These are phyloP conservation scores for Colletotrichum lindemuthianum DNA, from an alignment of 2,329 filamentous ascomycete species.

Conservation along the genomic window DNA sequence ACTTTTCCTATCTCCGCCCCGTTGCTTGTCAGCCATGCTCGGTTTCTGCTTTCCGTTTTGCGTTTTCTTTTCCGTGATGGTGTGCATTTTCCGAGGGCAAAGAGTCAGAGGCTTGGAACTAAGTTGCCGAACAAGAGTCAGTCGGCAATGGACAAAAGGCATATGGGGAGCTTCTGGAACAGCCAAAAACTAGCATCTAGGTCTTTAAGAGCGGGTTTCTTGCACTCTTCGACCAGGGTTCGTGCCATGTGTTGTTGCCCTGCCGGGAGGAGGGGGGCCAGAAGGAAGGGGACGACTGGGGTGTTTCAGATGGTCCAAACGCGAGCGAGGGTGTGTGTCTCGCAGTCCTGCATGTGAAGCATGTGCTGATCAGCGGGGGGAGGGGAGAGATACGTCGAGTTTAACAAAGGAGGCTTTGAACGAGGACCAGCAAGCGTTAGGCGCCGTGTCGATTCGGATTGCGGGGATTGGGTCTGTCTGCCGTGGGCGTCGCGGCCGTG, in stretches of 20 bases:
- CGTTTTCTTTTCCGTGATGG: too few relatives aligned
- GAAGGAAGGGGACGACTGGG: background rate
- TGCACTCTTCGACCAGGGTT: constrained; percentile 13
- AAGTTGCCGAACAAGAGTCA: constrained; percentile 17
- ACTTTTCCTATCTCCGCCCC: too few relatives aligned
- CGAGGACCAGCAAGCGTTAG: background rate
- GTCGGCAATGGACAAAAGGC: background rate
- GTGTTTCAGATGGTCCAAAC: constrained; percentile 29
- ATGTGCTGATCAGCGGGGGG: constrained; percentile 16
- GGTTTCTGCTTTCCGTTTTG: background rate
- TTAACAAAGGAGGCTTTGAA: background rate
- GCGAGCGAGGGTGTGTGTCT: constrained; percentile 11
- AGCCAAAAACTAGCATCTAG: constrained; percentile 18
- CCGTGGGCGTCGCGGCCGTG: constrained; percentile 6
- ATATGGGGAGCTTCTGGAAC: constrained; percentile 15
- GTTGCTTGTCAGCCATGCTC: too few relatives aligned
- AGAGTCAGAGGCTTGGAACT: constrained; percentile 1
- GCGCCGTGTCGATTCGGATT: background rate
- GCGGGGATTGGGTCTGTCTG: constrained; percentile 7
- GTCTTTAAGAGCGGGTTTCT: constrained; percentile 23
- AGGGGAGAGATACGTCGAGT: background rate
- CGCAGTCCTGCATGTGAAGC: background rate
- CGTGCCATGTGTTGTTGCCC: constrained; percentile 18
- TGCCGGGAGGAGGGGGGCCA: background rate
- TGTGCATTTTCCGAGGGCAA: background rate